phyloP scores from a whole-genome alignment of 2,329 filamentous ascomycete genomes.

The Pestalotiopsis sp. region DNA sequence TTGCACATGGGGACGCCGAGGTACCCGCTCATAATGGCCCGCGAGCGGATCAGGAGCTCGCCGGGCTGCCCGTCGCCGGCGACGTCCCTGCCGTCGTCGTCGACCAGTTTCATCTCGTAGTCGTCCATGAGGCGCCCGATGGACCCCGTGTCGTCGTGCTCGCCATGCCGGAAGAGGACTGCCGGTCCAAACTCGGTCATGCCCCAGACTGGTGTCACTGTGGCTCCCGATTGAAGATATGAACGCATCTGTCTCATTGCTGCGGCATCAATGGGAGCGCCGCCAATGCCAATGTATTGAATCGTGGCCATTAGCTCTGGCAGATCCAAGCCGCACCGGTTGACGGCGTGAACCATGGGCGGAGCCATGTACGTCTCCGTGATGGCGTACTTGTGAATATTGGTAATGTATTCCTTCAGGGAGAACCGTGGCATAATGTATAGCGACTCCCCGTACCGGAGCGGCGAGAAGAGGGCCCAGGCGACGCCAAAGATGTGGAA shows the following conservation, averaged over 20 bases:
- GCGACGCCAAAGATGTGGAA: constrained; percentile 11
- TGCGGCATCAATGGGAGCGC: constrained; percentile 5
- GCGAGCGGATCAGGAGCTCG: constrained; percentile 1
- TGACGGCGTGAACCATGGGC: not conserved
- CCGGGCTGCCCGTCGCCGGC: not conserved
- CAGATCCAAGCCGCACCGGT: not conserved
- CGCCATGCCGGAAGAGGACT: constrained; percentile 4
- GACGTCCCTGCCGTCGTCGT: not conserved
- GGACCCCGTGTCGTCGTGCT: constrained; percentile 2
- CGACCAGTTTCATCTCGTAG: constrained; percentile 2
- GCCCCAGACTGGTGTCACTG: constrained; percentile 1
- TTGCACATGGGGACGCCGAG: not conserved
- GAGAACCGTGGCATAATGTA: constrained; percentile 8
- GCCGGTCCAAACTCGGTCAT: constrained; percentile 8
- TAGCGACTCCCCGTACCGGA: constrained; percentile 2
- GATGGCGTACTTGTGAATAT: constrained; percentile 1
- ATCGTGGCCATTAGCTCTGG: not conserved
- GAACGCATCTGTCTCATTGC: not conserved
- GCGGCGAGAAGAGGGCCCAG: not conserved
- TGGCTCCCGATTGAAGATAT: not conserved
- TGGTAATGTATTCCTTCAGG: not conserved
- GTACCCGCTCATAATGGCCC: constrained; percentile 3
- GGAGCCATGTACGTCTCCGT: constrained; percentile 11
- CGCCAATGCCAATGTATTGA: constrained; percentile 3
- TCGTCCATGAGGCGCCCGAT: constrained; percentile 3